These are phyloP conservation scores for Diophrys appendiculata DNA, from an alignment of 73 alveolate genomes.

Conservation along the genomic window DNA sequence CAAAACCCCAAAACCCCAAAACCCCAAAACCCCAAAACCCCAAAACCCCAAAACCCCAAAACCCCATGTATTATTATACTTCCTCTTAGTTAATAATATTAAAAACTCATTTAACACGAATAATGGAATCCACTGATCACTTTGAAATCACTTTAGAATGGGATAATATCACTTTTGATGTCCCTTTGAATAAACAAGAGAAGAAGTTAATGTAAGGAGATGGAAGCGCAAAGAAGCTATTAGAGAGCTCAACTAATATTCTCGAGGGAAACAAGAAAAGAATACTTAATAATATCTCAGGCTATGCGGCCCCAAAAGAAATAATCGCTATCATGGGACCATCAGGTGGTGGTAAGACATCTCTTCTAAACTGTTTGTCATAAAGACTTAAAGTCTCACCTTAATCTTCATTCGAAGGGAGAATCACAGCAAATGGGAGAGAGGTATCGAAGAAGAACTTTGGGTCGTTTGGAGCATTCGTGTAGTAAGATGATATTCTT, in stretches of 20 bases:
- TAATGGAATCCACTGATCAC: background rate
- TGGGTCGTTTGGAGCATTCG: constrained; percentile 60
- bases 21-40: constrained; percentile 28
- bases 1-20: background rate
- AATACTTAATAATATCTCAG: constrained; percentile 18
- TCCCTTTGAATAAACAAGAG: constrained; percentile 4
- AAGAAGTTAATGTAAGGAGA: constrained; percentile 5
- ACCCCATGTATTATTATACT: background rate
- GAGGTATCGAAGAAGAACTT: constrained; percentile 22
- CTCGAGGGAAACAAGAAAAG: constrained; percentile 15
- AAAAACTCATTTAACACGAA: background rate
- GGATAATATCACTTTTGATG: background rate
- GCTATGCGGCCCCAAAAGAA: constrained; percentile 48
- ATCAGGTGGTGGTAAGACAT: constrained; percentile 54
- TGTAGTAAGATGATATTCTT: constrained; percentile 50
- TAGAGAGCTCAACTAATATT: no score
- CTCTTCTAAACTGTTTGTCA: constrained; percentile 45
- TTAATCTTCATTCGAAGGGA: constrained; percentile 28
- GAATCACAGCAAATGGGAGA: constrained; percentile 37
- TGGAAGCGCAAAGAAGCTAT: background rate
- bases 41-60: constrained; percentile 24
- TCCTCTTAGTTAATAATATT: background rate
- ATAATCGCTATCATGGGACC: constrained; percentile 62
- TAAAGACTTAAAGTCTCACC: constrained; percentile 44
- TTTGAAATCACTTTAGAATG: constrained; percentile 3